These are phyloP conservation scores for Ilyonectria destructans DNA, from an alignment of 2,329 filamentous ascomycete species.

Conservation along the genomic window DNA sequence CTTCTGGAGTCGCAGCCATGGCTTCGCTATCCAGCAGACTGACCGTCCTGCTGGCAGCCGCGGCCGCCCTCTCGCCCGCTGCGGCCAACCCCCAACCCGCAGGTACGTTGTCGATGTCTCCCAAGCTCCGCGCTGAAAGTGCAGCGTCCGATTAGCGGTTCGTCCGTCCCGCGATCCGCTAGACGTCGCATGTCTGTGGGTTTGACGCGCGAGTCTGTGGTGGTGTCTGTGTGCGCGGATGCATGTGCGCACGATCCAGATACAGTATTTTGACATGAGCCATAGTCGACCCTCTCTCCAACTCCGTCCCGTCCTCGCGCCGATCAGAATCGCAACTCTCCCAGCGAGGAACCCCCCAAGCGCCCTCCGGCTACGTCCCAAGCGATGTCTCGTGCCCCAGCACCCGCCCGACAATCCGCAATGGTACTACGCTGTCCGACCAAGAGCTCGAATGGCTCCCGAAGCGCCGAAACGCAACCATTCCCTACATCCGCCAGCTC, in stretches of 20 bases:
- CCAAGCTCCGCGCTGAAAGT: background rate
- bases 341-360: slow-evolving; percentile 51
- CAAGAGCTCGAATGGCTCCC: slow-evolving; percentile 84
- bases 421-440: slow-evolving; percentile 71
- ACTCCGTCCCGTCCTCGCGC: slow-evolving; percentile 25
- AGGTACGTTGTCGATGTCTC: slow-evolving; percentile 34
- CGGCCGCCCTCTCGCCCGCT: slow-evolving; percentile 40
- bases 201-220: background rate
- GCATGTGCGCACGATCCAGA: slow-evolving; percentile 16
- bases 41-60: slow-evolving; percentile 47
- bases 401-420: slow-evolving; percentile 80
- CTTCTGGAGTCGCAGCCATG: slow-evolving; percentile 31
- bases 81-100: slow-evolving; percentile 37
- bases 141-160: background rate
- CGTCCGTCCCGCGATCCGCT: background rate
- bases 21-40: slow-evolving; percentile 44
- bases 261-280: slow-evolving; percentile 34
- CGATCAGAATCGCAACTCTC: slow-evolving; percentile 34
- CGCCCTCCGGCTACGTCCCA: slow-evolving; percentile 78
- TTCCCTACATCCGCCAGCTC: slow-evolving; percentile 82
- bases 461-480: slow-evolving; percentile 79
- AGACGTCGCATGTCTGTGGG: slow-evolving; percentile 1
- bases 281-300: slow-evolving; percentile 37
- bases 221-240: slow-evolving; percentile 1
- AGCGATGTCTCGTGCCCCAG: slow-evolving; percentile 78